Conservation (phyloP, 1,139 yeast species). For the Blastobotrys proliferans region DNA sequence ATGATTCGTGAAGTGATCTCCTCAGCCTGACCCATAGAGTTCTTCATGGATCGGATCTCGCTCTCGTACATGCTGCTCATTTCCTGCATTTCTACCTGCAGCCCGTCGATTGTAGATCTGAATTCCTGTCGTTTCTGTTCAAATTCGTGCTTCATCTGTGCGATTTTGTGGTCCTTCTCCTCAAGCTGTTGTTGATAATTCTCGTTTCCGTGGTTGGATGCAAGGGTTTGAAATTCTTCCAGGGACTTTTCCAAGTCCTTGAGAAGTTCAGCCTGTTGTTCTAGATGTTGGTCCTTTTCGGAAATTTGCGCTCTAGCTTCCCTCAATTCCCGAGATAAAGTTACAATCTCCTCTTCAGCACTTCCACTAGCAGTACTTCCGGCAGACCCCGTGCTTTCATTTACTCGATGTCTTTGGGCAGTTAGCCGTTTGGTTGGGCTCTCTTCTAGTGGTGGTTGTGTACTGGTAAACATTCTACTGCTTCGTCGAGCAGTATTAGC, state of each 20-base stretch:
- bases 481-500: slow-evolving; percentile 3
- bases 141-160: slow-evolving; percentile 26
- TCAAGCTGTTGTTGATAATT: slow-evolving; percentile 19
- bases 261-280: slow-evolving; percentile 29
- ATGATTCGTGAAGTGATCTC: slow-evolving; percentile 22
- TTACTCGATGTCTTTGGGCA: not conserved
- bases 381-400: slow-evolving; percentile 3
- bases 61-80: slow-evolving; percentile 27
- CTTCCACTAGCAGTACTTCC: slow-evolving; percentile 1
- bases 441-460: slow-evolving; percentile 1
- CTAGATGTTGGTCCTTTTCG: slow-evolving; percentile 27
- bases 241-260: slow-evolving; percentile 31
- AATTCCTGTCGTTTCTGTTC: slow-evolving; percentile 35
- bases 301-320: slow-evolving; percentile 17
- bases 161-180: slow-evolving; percentile 29
- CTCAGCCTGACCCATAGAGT: slow-evolving; percentile 24
- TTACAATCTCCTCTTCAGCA: slow-evolving; percentile 16
- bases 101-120: slow-evolving; percentile 30
- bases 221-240: slow-evolving; percentile 30
- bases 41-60: slow-evolving; percentile 27
- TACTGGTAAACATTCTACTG: slow-evolving; percentile 7
- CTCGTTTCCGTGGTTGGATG: slow-evolving; percentile 10
- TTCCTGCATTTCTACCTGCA: slow-evolving; percentile 31
- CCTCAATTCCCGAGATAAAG: slow-evolving; percentile 21
- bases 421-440: slow-evolving; percentile 8